Percentiles rank a stretch among this genome's conserved stretches.
Conservation (phyloP, 2,329 filamentous ascomycete genomes). For the Ceratocystis albifundus region DNA sequence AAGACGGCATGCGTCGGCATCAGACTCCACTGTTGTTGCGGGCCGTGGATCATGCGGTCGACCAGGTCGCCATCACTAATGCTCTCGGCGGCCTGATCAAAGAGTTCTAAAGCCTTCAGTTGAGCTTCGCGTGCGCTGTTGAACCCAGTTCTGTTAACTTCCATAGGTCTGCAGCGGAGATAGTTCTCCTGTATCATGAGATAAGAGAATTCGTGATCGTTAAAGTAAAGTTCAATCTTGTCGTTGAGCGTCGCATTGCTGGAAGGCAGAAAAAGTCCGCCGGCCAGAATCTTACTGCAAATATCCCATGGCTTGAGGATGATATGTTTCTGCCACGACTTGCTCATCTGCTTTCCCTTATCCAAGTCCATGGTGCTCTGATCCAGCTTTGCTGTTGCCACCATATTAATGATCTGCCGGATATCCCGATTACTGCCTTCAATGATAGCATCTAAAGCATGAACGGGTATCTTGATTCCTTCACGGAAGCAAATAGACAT, state of each 20-base stretch:
- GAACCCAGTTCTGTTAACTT: conserved; percentile 45
- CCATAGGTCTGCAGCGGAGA: conserved; percentile 65
- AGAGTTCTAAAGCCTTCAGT: conserved; percentile 73
- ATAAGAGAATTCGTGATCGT: conserved; percentile 95
- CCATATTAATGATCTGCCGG: conserved; percentile 96
- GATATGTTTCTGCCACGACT: conserved; percentile 96
- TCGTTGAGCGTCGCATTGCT: conserved; percentile 87
- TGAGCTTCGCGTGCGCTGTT: conserved; percentile 53
- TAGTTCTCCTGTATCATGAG: conserved; percentile 99
- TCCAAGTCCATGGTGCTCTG: conserved; percentile 69
- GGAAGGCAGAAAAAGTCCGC: conserved; percentile 70
- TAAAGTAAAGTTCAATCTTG: conserved; percentile 98
- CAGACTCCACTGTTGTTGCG: conserved; percentile 94
- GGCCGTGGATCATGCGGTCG: conserved; percentile 95
- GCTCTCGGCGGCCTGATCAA: conserved; percentile 80
- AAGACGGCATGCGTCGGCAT: conserved; percentile 96
- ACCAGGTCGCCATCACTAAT: conserved; percentile 96
- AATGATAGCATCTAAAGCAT: conserved; percentile 83
- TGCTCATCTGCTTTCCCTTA: conserved; percentile 84
- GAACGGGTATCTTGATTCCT: conserved; percentile 68
- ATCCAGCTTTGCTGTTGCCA: conserved; percentile 85
- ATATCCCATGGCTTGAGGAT: conserved; percentile 98
- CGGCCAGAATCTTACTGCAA: conserved; percentile 77
- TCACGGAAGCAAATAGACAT: conserved; percentile 93
- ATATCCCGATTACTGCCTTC: conserved; percentile 95